These are phyloP conservation scores for Bonia amplexicaulis DNA, from an alignment of 176 grass and related monocot genomes.

Conservation along the genomic window DNA sequence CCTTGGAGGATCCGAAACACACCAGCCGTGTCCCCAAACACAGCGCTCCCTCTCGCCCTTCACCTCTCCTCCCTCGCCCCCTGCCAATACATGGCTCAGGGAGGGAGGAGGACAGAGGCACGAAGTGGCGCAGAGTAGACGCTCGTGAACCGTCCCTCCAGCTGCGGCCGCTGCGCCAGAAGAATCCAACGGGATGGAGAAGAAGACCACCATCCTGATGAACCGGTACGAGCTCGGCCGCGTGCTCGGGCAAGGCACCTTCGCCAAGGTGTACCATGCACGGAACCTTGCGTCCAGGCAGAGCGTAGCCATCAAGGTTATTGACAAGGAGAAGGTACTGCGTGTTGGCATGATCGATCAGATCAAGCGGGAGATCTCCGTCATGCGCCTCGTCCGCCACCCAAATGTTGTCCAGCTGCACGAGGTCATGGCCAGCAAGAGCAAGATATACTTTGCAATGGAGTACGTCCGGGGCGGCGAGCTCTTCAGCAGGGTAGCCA, in stretches of 20 bases:
- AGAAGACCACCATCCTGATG: constrained; percentile 68
- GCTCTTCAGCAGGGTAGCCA: constrained; percentile 62
- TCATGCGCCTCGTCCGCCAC: constrained; percentile 75
- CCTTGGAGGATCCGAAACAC: constrained; percentile 27
- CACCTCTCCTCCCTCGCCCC: constrained; percentile 54
- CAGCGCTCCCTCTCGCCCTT: constrained; percentile 41
- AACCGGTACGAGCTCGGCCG: constrained; percentile 77
- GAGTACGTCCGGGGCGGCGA: constrained; percentile 81
- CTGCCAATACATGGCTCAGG: constrained; percentile 8
- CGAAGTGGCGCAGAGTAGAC: constrained; percentile 39
- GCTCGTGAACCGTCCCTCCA: constrained; percentile 13
- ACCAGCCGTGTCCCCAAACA: constrained; percentile 16
- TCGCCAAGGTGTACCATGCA: constrained; percentile 86
- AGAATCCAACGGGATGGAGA: constrained; percentile 56
- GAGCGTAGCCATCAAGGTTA: constrained; percentile 82
- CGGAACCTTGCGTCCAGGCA: constrained; percentile 51
- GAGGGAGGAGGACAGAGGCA: constrained; percentile 41
- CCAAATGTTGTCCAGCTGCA: constrained; percentile 84
- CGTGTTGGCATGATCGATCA: constrained; percentile 81
- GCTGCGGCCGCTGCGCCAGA: not conserved
- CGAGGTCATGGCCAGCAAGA: constrained; percentile 95
- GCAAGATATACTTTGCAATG: constrained; percentile 88
- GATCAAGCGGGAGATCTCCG: constrained; percentile 85
- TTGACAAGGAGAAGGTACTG: constrained; percentile 86
- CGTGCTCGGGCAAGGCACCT: constrained; percentile 74